phyloP scores from a whole-genome alignment of 2,329 filamentous ascomycete genomes.

The Orbilia blumenaviensis region DNA sequence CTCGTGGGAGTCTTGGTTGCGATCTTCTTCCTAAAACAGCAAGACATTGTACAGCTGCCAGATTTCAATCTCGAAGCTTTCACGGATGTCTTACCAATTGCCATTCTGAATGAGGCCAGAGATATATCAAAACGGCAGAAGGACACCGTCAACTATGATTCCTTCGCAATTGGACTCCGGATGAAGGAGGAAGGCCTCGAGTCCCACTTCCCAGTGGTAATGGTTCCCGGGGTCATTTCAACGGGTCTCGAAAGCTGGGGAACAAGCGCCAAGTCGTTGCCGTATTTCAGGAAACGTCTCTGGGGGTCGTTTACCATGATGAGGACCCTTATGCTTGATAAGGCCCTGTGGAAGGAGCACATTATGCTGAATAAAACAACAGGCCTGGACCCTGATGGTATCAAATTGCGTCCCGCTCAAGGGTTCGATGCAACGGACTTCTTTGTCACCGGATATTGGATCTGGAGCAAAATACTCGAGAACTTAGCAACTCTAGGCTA shows the following conservation, averaged over 20 bases:
- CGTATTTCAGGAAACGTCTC: slow-evolving; percentile 90
- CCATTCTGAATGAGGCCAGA: slow-evolving; percentile 83
- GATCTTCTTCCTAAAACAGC: slow-evolving; percentile 86
- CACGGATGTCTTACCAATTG: slow-evolving; percentile 85
- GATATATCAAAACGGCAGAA: slow-evolving; percentile 88
- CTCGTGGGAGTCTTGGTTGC: slow-evolving; percentile 90
- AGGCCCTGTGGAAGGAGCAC: slow-evolving; percentile 92
- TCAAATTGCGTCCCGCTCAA: slow-evolving; percentile 79
- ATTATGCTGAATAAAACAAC: slow-evolving; percentile 95
- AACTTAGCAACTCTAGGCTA: slow-evolving; percentile 96
- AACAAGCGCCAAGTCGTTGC: slow-evolving; percentile 81
- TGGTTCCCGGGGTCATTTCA: slow-evolving; percentile 97
- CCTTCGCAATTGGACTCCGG: slow-evolving; percentile 88
- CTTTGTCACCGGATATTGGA: slow-evolving; percentile 92
- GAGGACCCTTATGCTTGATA: slow-evolving; percentile 89
- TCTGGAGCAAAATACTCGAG: slow-evolving; percentile 83
- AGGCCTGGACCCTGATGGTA: slow-evolving; percentile 85
- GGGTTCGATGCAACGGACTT: slow-evolving; percentile 74
- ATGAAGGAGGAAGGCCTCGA: slow-evolving; percentile 80
- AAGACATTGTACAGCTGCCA: slow-evolving; percentile 80
- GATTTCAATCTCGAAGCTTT: slow-evolving; percentile 79
- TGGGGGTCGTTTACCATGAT: slow-evolving; percentile 99
- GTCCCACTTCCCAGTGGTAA: slow-evolving; percentile 88
- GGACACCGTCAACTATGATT: slow-evolving; percentile 88
- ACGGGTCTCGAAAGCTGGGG: slow-evolving; percentile 95